Base-by-base conservation (phyloP, 2,329 filamentous ascomycete genomes). In the Sphaerulina musiva region DNA sequence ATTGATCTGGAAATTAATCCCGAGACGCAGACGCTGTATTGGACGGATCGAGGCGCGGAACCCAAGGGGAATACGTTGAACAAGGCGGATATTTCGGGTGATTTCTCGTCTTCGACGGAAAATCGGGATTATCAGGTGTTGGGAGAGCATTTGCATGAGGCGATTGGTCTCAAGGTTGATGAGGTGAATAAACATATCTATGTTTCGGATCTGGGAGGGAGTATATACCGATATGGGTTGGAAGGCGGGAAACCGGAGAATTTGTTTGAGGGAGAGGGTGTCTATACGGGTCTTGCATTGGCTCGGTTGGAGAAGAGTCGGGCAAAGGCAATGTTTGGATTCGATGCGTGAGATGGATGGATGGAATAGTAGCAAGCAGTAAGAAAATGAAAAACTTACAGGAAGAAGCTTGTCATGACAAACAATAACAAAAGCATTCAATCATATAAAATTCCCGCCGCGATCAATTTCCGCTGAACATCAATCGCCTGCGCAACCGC, bases 1-100 rank as follows among this genome's bases (percentile, higher is more conserved):
- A 78, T 83, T 53, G 80, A 84, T 58, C 66, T 84, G 0, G 78
- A 81, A 29, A 61, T 82, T 1, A 78, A 82, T 12, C 71, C 73
- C 9, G 67, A 70, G 0, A 62, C 64, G 3, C 63, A 72, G 23
- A 68, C 65, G 0, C 67, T 84, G 20, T 83, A 80, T 65, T 83
- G 81, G 81, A 82, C 80, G 0, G 81, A 83, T 58, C 71, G 81
- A 0, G 82, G 81, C 3, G 81, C 83, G 58, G 64, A 76, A 1
- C 80, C 80, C 0, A 61, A 67, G 3, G 81, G 80, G 0, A 82
- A 80, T 61, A 74, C 74, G 6, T 57, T 84, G 54, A 80, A 81
- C 61, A 65, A 71, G 5, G 57, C 56, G 48, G 29, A 42, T 4
- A 26, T 63, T 12, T 29, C 26, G 3, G 26, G 26, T 29, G 5